A percentile compares a stretch with the other conserved stretches of the same genome.
Conservation (phyloP, 1,284 basidiomycete species). For the Trametes hirsuta region DNA sequence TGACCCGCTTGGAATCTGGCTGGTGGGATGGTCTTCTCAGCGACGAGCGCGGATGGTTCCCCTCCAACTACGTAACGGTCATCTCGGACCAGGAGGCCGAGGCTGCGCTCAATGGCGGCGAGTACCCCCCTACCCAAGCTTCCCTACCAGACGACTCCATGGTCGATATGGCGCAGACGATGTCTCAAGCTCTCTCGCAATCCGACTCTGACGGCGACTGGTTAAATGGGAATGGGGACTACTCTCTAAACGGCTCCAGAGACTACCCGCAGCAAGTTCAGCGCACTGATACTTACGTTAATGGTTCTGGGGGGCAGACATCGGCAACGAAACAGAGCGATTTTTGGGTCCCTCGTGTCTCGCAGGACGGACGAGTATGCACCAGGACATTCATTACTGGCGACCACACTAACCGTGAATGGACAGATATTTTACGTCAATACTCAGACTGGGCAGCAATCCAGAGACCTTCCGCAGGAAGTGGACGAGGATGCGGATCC, state of each 20-base stretch:
- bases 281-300: conserved; percentile 1
- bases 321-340: conserved; percentile 55
- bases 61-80: conserved; percentile 89
- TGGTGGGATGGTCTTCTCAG: conserved; percentile 99
- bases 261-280: conserved; percentile 21
- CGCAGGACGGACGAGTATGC: conserved; percentile 69
- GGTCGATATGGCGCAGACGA: conserved; percentile 54
- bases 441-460: conserved; percentile 85
- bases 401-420: conserved; percentile 6
- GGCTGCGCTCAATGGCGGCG: conserved; percentile 55
- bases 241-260: conserved; percentile 8
- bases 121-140: conserved; percentile 36
- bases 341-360: conserved; percentile 81
- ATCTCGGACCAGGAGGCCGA: conserved; percentile 85
- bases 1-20: conserved; percentile 89
- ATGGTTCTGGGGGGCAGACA: conserved; percentile 18
- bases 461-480: conserved; percentile 83
- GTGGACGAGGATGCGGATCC: conserved; percentile 62
- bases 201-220: conserved; percentile 38
- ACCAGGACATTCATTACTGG: conserved; percentile 25
- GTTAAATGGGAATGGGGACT: conserved; percentile 32
- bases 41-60: conserved; percentile 95
- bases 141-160: conserved; percentile 38
- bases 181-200: conserved; percentile 44
- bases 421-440: conserved; percentile 93